Percentiles rank a stretch among this genome's conserved stretches.
Conservation (phyloP, 495 filamentous ascomycete genomes). For the Tuber melanosporum region DNA sequence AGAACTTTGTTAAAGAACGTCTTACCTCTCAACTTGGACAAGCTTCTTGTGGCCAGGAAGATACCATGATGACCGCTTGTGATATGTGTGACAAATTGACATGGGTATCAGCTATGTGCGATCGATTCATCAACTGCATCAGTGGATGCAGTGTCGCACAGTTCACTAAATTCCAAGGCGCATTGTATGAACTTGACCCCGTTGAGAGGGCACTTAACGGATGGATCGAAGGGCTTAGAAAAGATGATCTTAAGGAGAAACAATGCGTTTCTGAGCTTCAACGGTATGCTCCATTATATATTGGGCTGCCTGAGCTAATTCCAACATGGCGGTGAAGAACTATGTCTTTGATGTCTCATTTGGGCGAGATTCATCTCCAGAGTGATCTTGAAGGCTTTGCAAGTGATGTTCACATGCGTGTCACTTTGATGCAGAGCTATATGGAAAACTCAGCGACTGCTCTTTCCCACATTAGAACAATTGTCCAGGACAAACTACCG, state of each 20-base stretch:
- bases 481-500: slow-evolving; percentile 60
- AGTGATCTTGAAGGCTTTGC: slow-evolving; percentile 68
- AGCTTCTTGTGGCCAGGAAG: slow-evolving; percentile 53
- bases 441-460: slow-evolving; percentile 69
- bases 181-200: slow-evolving; percentile 82
- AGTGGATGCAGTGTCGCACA: slow-evolving; percentile 66
- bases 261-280: slow-evolving; percentile 74
- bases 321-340: slow-evolving; percentile 41
- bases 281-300: slow-evolving; percentile 39
- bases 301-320: background rate
- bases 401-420: slow-evolving; percentile 68
- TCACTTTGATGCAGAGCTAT: slow-evolving; percentile 67
- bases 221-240: slow-evolving; percentile 76
- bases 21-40: slow-evolving; percentile 53
- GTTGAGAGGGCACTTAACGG: slow-evolving; percentile 83
- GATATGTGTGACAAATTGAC: slow-evolving; percentile 77
- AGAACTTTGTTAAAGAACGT: slow-evolving; percentile 70
- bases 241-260: slow-evolving; percentile 79
- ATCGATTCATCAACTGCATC: slow-evolving; percentile 74
- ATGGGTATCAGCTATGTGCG: slow-evolving; percentile 74
- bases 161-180: slow-evolving; percentile 66
- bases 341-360: slow-evolving; percentile 76
- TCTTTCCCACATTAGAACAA: slow-evolving; percentile 55
- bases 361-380: slow-evolving; percentile 72
- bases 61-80: slow-evolving; percentile 68